A percentile compares a stretch with the other conserved stretches of the same genome.
These are phyloP conservation scores for Penicillium odoratum DNA, from an alignment of 495 filamentous ascomycete species.

Conservation along the genomic window DNA sequence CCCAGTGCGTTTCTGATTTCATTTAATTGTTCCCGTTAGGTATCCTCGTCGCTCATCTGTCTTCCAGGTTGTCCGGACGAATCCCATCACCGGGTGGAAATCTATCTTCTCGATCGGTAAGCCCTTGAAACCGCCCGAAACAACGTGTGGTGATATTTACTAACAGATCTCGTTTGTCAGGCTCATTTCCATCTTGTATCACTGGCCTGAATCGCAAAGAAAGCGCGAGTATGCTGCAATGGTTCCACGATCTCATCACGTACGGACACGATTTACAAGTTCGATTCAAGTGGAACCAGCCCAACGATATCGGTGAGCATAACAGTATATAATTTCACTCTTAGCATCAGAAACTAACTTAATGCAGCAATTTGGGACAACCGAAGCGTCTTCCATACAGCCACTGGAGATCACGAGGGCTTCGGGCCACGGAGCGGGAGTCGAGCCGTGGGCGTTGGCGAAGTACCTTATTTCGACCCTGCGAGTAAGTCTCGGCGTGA, in stretches of 20 bases:
- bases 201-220: conserved; percentile 62
- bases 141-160: no score
- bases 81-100: conserved; percentile 84
- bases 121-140: background rate
- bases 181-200: conserved; percentile 23
- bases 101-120: conserved; percentile 61
- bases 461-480: conserved; percentile 66
- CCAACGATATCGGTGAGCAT: conserved; percentile 52
- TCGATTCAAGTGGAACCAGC: conserved; percentile 59
- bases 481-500: conserved; percentile 45
- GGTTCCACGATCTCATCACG: conserved; percentile 62
- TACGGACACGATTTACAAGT: conserved; percentile 84
- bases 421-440: conserved; percentile 59
- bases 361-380: conserved; percentile 76
- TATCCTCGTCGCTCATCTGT: no score
- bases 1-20: conserved; percentile 35
- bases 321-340: background rate
- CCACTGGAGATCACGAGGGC: conserved; percentile 66
- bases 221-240: conserved; percentile 60
- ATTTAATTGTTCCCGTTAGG: no score
- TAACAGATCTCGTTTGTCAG: background rate
- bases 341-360: background rate
- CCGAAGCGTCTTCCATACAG: conserved; percentile 65
- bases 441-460: conserved; percentile 66
- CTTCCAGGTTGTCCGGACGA: conserved; percentile 63